Evolutionary conservation across 2,329 filamentous ascomycete species (phyloP).

Genomic region (Fusarium sp.): DNA sequence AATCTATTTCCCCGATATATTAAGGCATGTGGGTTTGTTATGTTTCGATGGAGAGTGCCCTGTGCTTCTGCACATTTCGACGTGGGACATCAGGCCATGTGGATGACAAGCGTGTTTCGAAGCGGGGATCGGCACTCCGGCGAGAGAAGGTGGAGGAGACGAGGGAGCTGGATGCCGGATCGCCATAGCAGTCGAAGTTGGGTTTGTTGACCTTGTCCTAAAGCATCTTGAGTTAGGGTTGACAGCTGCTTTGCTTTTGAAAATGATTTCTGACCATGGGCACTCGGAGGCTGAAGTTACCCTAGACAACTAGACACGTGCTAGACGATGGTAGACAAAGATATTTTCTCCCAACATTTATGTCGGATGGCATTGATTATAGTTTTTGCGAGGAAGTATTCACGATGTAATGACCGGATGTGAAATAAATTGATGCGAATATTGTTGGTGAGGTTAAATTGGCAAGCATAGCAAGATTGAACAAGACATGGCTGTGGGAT

Average conservation of each 20-base stretch:
- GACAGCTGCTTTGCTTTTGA: not conserved
- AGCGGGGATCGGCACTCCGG: slow-evolving; percentile 30
- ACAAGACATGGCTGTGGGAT: not conserved
- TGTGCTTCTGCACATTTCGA: slow-evolving; percentile 33
- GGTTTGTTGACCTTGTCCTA: not conserved
- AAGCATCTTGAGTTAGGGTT: not conserved
- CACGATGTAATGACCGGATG: not conserved
- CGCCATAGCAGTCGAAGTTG: slow-evolving; percentile 24
- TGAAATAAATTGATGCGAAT: not conserved
- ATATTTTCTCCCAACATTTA: not conserved
- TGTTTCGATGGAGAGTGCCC: slow-evolving; percentile 36
- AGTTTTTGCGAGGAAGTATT: not conserved
- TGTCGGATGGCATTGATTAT: not conserved
- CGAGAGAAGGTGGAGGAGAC: slow-evolving; percentile 25
- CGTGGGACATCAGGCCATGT: slow-evolving; percentile 35
- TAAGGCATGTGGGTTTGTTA: slow-evolving; percentile 29
- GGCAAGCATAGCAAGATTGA: not conserved
- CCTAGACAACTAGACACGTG: slow-evolving; percentile 6
- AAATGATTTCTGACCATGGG: not conserved
- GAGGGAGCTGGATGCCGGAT: slow-evolving; percentile 27
- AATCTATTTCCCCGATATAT: slow-evolving; percentile 39
- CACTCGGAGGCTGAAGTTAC: not conserved
- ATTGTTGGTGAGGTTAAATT: not conserved
- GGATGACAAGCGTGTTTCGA: slow-evolving; percentile 39
- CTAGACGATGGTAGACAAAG: not conserved